Evolutionary conservation across 2,329 filamentous ascomycete species (phyloP).

Genomic region (Balansia obtecta): DNA sequence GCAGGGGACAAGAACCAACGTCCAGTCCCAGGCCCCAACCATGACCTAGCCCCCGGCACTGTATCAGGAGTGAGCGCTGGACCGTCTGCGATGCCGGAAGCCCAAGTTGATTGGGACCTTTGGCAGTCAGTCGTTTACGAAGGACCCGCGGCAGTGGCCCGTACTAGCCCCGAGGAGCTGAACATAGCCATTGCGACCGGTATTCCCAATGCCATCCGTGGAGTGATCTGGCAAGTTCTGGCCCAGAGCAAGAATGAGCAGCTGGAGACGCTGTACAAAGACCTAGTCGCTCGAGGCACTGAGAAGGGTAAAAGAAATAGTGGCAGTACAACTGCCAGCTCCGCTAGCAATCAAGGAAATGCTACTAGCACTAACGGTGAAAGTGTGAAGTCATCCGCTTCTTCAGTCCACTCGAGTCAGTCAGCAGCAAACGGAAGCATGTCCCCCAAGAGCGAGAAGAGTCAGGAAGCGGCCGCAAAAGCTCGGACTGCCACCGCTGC

Average conservation of each 20-base stretch:
- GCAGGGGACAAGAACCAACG: conserved; percentile 21
- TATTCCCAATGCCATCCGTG: conserved; percentile 87
- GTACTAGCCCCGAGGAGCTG: conserved; percentile 79
- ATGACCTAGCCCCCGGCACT: conserved; percentile 69
- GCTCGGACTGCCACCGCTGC: conserved; percentile 49
- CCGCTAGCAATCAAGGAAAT: conserved; percentile 36
- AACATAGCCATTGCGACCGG: conserved; percentile 85
- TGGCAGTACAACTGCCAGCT: conserved; percentile 38
- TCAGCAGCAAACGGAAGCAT: conserved; percentile 48
- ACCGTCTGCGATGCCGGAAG: conserved; percentile 55
- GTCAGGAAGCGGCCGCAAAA: conserved; percentile 51
- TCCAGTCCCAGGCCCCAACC: conserved; percentile 52
- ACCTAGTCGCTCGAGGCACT: conserved; percentile 67
- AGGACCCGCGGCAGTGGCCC: conserved; percentile 75
- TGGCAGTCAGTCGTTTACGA: conserved; percentile 96
- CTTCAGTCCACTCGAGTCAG: conserved; percentile 68
- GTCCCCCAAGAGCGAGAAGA: conserved; percentile 48
- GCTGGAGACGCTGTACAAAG: conserved; percentile 74
- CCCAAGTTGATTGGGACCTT: conserved; percentile 92
- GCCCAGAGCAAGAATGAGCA: conserved; percentile 92
- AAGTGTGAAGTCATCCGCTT: conserved; percentile 62
- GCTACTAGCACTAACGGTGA: conserved; percentile 49
- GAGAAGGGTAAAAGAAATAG: conserved; percentile 60
- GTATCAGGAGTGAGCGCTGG: conserved; percentile 69
- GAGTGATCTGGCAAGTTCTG: conserved; percentile 97